Conservation (phyloP, 23 red algal genomes). For the Gracilaria gracilis region DNA sequence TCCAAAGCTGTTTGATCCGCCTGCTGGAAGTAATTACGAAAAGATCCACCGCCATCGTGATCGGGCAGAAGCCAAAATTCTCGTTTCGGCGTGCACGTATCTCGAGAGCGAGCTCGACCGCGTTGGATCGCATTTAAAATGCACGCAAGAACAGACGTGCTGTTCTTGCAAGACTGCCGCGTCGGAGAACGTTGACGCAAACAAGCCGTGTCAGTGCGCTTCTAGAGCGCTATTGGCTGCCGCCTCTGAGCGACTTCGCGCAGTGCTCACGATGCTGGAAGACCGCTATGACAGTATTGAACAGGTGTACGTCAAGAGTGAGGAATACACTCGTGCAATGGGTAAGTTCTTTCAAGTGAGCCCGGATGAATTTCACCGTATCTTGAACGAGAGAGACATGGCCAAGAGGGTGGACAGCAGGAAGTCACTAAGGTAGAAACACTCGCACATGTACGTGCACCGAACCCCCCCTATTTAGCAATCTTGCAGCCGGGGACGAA, state of each 20-base stretch:
- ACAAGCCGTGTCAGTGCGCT: conserved; percentile 33
- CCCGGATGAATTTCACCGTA: conserved; percentile 43
- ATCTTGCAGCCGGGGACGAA: not conserved
- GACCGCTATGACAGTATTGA: conserved; percentile 66
- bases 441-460: not conserved
- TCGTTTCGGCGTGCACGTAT: conserved; percentile 52
- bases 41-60: conserved; percentile 49
- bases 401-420: conserved; percentile 42
- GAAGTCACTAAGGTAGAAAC: conserved; percentile 8
- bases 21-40: conserved; percentile 24
- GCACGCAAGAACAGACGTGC: conserved; percentile 21
- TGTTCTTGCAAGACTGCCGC: not conserved
- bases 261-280: conserved; percentile 57
- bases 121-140: conserved; percentile 27
- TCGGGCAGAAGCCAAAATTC: conserved; percentile 55
- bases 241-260: conserved; percentile 23
- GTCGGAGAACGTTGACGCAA: conserved; percentile 27
- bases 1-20: conserved; percentile 43
- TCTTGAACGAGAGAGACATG: conserved; percentile 36
- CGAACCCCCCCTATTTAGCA: not conserved
- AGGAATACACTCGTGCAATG: conserved; percentile 73
- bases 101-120: conserved; percentile 53
- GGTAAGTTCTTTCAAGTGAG: conserved; percentile 72
- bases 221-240: conserved; percentile 1
- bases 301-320: conserved; percentile 65